A percentile compares a stretch with the other conserved stretches of the same genome.
Conservation (phyloP, 2,329 filamentous ascomycete species). For the Phialophora macrospora region DNA sequence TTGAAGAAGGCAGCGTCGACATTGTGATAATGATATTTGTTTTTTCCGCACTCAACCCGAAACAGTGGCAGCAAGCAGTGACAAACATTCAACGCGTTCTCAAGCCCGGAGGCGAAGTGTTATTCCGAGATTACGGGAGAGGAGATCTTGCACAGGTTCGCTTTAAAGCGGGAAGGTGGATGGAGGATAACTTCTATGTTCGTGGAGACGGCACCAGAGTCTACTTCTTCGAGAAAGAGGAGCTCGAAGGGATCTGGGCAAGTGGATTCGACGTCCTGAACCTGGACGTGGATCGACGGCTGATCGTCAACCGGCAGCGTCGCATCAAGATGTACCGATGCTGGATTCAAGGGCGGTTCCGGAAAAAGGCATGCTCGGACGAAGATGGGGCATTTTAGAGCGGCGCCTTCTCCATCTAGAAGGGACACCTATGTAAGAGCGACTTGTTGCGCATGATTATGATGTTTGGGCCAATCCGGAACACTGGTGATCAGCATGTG, state of each 20-base stretch:
- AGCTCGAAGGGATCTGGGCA: constrained; percentile 80
- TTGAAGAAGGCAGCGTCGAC: constrained; percentile 81
- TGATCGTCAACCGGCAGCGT: constrained; percentile 88
- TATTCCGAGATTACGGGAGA: constrained; percentile 95
- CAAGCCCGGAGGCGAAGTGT: constrained; percentile 88
- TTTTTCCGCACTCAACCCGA: constrained; percentile 86
- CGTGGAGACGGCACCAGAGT: constrained; percentile 93
- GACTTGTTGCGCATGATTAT: not conserved
- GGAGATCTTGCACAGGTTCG: constrained; percentile 95
- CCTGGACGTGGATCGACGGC: constrained; percentile 80
- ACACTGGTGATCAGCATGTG: not conserved
- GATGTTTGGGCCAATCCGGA: constrained; percentile 10
- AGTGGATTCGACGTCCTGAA: constrained; percentile 73
- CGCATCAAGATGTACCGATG: constrained; percentile 98
- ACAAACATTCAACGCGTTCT: constrained; percentile 79
- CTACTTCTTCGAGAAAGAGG: constrained; percentile 92
- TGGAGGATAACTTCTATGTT: constrained; percentile 97
- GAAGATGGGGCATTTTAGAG: not conserved
- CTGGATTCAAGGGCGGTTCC: constrained; percentile 65
- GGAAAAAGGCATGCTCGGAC: constrained; percentile 39
- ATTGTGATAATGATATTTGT: constrained; percentile 96
- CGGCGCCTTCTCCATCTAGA: too few species aligned
- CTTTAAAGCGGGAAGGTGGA: constrained; percentile 92
- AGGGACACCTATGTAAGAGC: not conserved
- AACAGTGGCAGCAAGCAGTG: constrained; percentile 82